These are phyloP conservation scores for Ceratobasidium sp. DNA, from an alignment of 1,284 basidiomycete genomes.

Conservation along the genomic window DNA sequence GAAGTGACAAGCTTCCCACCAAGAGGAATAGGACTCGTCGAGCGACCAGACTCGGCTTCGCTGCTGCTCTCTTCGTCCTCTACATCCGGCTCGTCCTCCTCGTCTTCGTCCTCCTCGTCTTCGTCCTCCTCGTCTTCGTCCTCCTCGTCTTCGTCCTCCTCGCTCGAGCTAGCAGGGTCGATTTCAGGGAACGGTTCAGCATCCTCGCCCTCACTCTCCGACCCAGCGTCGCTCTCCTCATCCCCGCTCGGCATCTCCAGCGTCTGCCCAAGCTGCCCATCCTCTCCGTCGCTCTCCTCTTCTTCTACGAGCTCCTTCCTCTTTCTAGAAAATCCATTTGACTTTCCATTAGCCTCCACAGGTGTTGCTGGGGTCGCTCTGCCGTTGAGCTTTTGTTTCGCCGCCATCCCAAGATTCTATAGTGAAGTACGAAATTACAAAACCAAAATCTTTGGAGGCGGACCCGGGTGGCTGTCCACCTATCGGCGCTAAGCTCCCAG, in stretches of 20 bases:
- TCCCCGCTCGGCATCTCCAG: slow-evolving; percentile 81
- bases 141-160: slow-evolving; percentile 52
- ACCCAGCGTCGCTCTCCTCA: slow-evolving; percentile 66
- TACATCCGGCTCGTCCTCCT: slow-evolving; percentile 59
- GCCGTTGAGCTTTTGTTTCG: slow-evolving; percentile 28
- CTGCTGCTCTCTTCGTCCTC: slow-evolving; percentile 56
- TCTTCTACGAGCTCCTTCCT: slow-evolving; percentile 65
- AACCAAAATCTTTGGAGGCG: slow-evolving; percentile 42
- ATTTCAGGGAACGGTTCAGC: slow-evolving; percentile 71
- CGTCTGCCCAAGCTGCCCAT: slow-evolving; percentile 49
- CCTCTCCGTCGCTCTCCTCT: slow-evolving; percentile 56
- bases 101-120: slow-evolving; percentile 54
- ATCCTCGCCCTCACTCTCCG: slow-evolving; percentile 59
- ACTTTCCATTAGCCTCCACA: slow-evolving; percentile 42
- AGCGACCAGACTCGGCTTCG: slow-evolving; percentile 57
- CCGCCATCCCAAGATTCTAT: slow-evolving; percentile 29
- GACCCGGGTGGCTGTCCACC: slow-evolving; percentile 30
- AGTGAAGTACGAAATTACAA: slow-evolving; percentile 1
- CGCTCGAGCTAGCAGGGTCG: slow-evolving; percentile 65
- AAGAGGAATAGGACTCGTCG: slow-evolving; percentile 58
- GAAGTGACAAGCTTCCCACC: slow-evolving; percentile 79
- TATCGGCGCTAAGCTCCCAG: slow-evolving; percentile 18
- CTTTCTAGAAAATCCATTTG: slow-evolving; percentile 57
- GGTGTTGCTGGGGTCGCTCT: slow-evolving; percentile 19
- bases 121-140: slow-evolving; percentile 59